Evolutionary conservation across 176 grass and related monocot genomes (phyloP).

Genomic region (Musa schizocarpa): DNA sequence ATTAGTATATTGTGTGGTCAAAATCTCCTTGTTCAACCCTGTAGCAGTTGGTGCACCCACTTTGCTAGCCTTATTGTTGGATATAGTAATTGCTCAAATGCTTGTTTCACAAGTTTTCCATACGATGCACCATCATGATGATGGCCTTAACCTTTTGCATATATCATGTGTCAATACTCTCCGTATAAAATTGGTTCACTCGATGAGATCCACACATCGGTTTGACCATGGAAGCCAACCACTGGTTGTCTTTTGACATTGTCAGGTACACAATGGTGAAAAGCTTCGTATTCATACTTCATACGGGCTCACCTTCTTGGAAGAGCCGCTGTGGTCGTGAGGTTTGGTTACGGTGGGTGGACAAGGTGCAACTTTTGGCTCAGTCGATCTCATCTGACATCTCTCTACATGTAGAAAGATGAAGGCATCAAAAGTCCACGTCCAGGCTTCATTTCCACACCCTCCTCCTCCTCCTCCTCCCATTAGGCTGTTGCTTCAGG

Average conservation of each 20-base stretch:
- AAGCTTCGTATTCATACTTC: too few species aligned
- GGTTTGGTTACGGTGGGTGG: constrained; percentile 8
- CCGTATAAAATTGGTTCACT: too few species aligned
- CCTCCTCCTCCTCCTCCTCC: not conserved
- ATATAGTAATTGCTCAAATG: constrained; percentile 25
- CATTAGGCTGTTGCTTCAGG: too few species aligned
- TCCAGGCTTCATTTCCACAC: not conserved
- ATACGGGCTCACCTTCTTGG: not conserved
- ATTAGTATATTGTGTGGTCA: not conserved
- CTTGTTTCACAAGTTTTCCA: constrained; percentile 37
- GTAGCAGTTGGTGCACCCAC: constrained; percentile 40
- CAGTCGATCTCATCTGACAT: not conserved
- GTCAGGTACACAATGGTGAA: too few species aligned
- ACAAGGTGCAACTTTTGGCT: not conserved
- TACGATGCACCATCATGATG: constrained; percentile 17
- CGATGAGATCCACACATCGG: too few species aligned
- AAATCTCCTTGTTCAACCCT: not conserved
- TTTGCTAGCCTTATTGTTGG: constrained; percentile 5
- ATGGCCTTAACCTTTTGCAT: not conserved
- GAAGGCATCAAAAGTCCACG: not conserved
- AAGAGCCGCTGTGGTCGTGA: not conserved
- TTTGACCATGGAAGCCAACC: too few species aligned
- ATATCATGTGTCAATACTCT: too few species aligned
- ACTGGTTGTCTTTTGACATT: too few species aligned
- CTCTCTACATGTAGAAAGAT: not conserved